Conservation (phyloP, 371 early-diverging fungal genomes). For the Mucor plumbeus region DNA sequence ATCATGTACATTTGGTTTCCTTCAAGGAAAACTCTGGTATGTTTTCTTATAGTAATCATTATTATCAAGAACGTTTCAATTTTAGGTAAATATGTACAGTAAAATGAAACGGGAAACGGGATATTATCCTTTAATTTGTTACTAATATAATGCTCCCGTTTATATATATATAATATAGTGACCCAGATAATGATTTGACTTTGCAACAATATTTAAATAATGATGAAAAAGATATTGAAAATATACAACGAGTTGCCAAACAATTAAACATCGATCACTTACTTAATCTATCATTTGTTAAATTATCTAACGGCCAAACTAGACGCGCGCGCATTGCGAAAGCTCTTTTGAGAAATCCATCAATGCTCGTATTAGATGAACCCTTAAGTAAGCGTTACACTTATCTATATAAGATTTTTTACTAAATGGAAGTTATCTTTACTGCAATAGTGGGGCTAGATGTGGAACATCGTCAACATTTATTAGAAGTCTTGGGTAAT, state of each 20-base stretch:
- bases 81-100: slow-evolving; percentile 37
- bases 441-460: slow-evolving; percentile 60
- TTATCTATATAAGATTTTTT: neutral
- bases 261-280: slow-evolving; percentile 41
- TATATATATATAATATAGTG: slow-evolving; percentile 24
- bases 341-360: slow-evolving; percentile 44
- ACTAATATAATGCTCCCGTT: neutral
- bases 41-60: slow-evolving; percentile 54
- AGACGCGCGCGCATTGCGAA: slow-evolving; percentile 60
- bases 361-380: slow-evolving; percentile 60
- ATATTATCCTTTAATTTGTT: neutral
- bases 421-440: neutral
- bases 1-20: slow-evolving; percentile 51
- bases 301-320: slow-evolving; percentile 65
- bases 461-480: slow-evolving; percentile 50
- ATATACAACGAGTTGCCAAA: slow-evolving; percentile 31
- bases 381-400: slow-evolving; percentile 63
- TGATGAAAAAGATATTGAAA: slow-evolving; percentile 7
- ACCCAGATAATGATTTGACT: slow-evolving; percentile 54
- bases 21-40: slow-evolving; percentile 54
- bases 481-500: slow-evolving; percentile 46
- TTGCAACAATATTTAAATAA: slow-evolving; percentile 29
- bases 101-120: neutral
- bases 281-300: slow-evolving; percentile 53
- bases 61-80: slow-evolving; percentile 65